Conservation (phyloP, 257 asterid genomes). For the Eustoma russellianum region DNA sequence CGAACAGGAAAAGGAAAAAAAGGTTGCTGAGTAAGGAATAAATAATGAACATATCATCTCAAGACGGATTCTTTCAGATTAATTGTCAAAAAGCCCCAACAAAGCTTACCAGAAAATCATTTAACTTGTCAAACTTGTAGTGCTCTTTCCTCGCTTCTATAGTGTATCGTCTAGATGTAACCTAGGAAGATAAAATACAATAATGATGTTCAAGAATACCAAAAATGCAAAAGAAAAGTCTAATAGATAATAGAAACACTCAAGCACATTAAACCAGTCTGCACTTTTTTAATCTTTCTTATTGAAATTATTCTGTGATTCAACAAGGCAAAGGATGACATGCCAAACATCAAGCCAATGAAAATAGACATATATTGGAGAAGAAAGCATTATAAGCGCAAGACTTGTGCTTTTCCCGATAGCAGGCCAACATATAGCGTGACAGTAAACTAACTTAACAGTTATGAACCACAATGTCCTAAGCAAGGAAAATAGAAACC, state of each 20-base stretch:
- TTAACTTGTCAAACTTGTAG: slow-evolving; percentile 62
- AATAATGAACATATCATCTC: neutral
- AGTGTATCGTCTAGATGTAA: slow-evolving; percentile 75
- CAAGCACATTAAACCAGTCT: too few relatives aligned
- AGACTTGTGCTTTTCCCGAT: too few relatives aligned
- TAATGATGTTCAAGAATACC: neutral
- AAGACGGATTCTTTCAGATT: neutral
- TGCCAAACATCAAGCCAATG: neutral
- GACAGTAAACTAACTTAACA: too few relatives aligned
- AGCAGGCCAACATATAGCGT: too few relatives aligned
- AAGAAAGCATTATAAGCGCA: too few relatives aligned
- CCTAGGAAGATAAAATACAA: slow-evolving; percentile 39
- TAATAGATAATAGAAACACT: too few relatives aligned
- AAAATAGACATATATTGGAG: neutral
- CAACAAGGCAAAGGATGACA: neutral
- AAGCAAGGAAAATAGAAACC: too few relatives aligned
- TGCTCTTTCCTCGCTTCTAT: slow-evolving; percentile 81
- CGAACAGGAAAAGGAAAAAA: slow-evolving; percentile 6
- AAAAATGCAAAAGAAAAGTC: too few relatives aligned
- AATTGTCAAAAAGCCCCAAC: neutral
- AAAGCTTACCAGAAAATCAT: slow-evolving; percentile 70
- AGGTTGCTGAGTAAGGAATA: slow-evolving; percentile 2
- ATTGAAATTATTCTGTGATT: neutral
- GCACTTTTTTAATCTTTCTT: too few relatives aligned
- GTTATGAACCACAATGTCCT: too few relatives aligned